phyloP scores from a whole-genome alignment of 2,329 filamentous ascomycete genomes.

The Myriangium duriaei region DNA sequence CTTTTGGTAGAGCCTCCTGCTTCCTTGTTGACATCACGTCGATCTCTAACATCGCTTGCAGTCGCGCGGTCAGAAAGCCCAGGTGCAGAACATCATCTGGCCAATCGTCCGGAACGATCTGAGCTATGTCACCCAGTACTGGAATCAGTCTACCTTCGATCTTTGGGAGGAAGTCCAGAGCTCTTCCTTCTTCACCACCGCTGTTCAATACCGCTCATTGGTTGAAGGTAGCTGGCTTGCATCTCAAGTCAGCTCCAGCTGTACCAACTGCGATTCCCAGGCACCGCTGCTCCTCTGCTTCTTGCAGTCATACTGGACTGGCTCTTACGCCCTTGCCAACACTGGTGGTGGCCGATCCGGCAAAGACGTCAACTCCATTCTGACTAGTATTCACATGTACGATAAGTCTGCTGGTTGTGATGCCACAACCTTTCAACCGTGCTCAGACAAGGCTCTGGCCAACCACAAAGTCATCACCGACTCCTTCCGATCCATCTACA shows the following conservation, averaged over 20 bases:
- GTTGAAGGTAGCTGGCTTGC: slow-evolving; percentile 56
- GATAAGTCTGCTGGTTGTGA: slow-evolving; percentile 53
- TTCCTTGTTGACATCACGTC: slow-evolving; percentile 7
- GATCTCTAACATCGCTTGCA: not conserved
- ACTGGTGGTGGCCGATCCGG: slow-evolving; percentile 51
- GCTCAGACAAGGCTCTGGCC: slow-evolving; percentile 46
- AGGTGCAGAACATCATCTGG: slow-evolving; percentile 49
- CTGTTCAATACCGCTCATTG: slow-evolving; percentile 53
- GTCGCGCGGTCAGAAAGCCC: slow-evolving; percentile 19
- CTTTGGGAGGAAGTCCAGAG: slow-evolving; percentile 74
- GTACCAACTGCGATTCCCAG: slow-evolving; percentile 47
- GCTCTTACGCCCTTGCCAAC: slow-evolving; percentile 55
- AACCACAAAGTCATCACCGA: slow-evolving; percentile 68
- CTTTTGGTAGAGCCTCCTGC: slow-evolving; percentile 41
- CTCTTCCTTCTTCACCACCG: slow-evolving; percentile 67
- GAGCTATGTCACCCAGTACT: slow-evolving; percentile 59
- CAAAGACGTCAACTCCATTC: slow-evolving; percentile 58
- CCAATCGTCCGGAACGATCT: slow-evolving; percentile 66
- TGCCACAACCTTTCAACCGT: slow-evolving; percentile 64
- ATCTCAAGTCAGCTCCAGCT: slow-evolving; percentile 46
- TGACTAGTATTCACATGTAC: slow-evolving; percentile 45
- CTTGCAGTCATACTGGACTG: slow-evolving; percentile 61
- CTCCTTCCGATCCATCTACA: slow-evolving; percentile 59
- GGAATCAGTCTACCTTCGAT: slow-evolving; percentile 52
- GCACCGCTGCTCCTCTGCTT: slow-evolving; percentile 63